These are phyloP conservation scores for Yarrowia sp. DNA, from an alignment of 805 yeast species.

Conservation along the genomic window DNA sequence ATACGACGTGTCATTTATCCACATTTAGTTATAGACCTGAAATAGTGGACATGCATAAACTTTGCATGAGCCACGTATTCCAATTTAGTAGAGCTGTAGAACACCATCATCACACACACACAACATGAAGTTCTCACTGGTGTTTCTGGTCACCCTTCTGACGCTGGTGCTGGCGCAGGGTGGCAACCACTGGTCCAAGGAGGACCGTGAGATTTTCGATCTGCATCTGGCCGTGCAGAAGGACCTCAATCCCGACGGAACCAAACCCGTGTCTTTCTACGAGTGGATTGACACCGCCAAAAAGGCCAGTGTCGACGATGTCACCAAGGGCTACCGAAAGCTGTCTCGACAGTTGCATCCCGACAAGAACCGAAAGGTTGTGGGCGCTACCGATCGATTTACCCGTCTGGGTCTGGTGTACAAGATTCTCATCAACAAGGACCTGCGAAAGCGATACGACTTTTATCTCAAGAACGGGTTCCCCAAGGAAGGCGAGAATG, in stretches of 20 bases:
- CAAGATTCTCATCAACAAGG: conserved; percentile 62
- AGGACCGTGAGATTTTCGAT: conserved; percentile 78
- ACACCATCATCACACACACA: neutral
- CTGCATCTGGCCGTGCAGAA: conserved; percentile 60
- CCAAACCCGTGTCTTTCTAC: conserved; percentile 50
- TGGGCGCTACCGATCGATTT: conserved; percentile 50
- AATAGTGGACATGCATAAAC: conserved; percentile 8
- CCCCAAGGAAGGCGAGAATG: conserved; percentile 74
- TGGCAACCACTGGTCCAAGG: conserved; percentile 49
- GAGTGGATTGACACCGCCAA: conserved; percentile 47
- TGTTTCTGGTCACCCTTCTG: conserved; percentile 15
- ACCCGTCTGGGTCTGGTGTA: conserved; percentile 76
- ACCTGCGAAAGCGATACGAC: conserved; percentile 72
- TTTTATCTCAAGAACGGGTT: conserved; percentile 80
- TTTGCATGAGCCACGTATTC: conserved; percentile 11
- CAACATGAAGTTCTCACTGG: conserved; percentile 7
- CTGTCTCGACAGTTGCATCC: conserved; percentile 78
- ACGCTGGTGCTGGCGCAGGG: conserved; percentile 29
- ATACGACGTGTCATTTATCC: neutral
- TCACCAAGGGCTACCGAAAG: conserved; percentile 54
- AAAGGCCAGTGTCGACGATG: conserved; percentile 35
- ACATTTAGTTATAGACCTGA: neutral
- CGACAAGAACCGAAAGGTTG: conserved; percentile 55
- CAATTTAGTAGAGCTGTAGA: neutral
- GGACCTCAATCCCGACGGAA: conserved; percentile 59